A percentile compares a stretch with the other conserved stretches of the same genome.
These are phyloP conservation scores for Rhodamnia argentea DNA, from an alignment of 345 rosid species.

Conservation along the genomic window DNA sequence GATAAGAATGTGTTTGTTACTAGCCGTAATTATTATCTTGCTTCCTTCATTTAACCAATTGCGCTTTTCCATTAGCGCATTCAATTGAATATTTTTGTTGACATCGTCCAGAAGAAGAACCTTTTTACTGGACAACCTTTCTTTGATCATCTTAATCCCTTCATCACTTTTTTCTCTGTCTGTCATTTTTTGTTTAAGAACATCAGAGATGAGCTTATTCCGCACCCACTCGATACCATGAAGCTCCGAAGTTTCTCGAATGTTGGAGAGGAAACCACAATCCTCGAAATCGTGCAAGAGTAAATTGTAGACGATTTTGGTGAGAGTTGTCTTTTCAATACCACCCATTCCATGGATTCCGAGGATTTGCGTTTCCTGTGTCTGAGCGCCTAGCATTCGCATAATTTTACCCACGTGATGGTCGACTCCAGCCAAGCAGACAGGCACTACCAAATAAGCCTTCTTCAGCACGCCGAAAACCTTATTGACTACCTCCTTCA, in stretches of 20 bases:
- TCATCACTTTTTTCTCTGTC: too few relatives aligned
- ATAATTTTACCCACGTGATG: neutral
- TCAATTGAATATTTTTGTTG: neutral
- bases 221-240: neutral
- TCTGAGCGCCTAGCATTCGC: neutral
- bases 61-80: neutral
- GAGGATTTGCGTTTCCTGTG: neutral
- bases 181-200: neutral
- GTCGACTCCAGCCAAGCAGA: neutral
- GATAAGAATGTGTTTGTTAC: neutral
- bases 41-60: neutral
- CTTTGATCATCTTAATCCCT: neutral
- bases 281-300: neutral
- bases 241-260: neutral
- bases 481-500: neutral
- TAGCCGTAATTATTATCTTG: neutral
- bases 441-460: neutral
- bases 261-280: neutral
- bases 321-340: neutral
- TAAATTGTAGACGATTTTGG: neutral
- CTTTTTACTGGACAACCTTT: neutral
- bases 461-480: neutral
- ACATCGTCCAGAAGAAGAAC: constrained; percentile 3
- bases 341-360: constrained; percentile 4
- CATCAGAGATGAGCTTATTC: neutral